Conservation (phyloP, 257 asterid species). For the Catharanthus roseus region DNA sequence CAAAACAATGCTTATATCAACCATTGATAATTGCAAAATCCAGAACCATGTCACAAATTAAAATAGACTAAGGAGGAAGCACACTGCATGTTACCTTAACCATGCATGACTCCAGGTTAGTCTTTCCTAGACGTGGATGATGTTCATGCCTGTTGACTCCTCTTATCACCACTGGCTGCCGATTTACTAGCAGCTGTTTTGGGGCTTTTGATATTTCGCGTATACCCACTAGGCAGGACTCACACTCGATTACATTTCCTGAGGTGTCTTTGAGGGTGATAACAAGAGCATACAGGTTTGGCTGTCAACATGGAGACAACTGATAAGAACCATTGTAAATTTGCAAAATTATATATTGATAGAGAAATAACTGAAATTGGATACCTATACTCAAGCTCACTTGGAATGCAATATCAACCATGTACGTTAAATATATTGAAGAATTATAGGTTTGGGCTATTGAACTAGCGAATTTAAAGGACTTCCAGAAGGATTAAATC, state of each 20-base stretch:
- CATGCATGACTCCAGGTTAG: conserved; percentile 95
- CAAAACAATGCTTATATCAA: conserved; percentile 10
- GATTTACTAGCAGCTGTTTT: conserved; percentile 89
- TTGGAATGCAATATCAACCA: neutral
- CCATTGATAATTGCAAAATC: neutral
- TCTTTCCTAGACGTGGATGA: conserved; percentile 97
- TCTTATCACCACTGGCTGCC: conserved; percentile 82
- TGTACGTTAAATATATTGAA: neutral
- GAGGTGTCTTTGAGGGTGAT: conserved; percentile 82
- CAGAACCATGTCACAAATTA: neutral
- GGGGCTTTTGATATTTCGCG: conserved; percentile 74
- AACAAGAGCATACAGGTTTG: conserved; percentile 84
- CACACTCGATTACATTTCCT: conserved; percentile 74
- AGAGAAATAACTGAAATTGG: neutral
- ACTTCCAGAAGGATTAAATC: neutral
- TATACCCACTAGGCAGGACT: conserved; percentile 90
- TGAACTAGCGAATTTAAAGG: neutral
- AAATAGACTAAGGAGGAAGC: neutral
- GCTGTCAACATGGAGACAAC: conserved; percentile 54
- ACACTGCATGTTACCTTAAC: conserved; percentile 56
- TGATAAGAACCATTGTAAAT: conserved; percentile 21
- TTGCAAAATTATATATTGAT: neutral
- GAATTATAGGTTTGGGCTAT: neutral
- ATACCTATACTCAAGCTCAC: neutral
- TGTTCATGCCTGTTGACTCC: conserved; percentile 99